Conservation (phyloP, 805 yeast species). For the Komagataella pastoris region DNA sequence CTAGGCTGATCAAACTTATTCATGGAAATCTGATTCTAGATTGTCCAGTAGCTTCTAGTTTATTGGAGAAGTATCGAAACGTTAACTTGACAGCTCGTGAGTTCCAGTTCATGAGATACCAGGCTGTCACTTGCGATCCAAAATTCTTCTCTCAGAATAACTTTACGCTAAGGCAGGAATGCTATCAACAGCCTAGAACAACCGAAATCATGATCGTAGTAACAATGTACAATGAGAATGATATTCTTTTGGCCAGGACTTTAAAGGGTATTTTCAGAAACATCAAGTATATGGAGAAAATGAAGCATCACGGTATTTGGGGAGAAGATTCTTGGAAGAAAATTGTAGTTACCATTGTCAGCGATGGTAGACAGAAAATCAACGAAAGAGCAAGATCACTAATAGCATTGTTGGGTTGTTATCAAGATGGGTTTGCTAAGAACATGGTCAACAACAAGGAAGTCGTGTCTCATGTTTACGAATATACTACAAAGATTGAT, state of each 20-base stretch:
- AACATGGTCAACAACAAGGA: constrained; percentile 72
- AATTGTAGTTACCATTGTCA: constrained; percentile 76
- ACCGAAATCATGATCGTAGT: constrained; percentile 81
- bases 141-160: constrained; percentile 43
- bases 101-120: constrained; percentile 80
- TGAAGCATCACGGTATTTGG: constrained; percentile 61
- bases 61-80: constrained; percentile 34
- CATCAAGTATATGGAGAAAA: constrained; percentile 58
- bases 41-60: constrained; percentile 72
- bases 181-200: constrained; percentile 63
- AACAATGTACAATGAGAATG: constrained; percentile 87
- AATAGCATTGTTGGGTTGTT: constrained; percentile 77
- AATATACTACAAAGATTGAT: constrained; percentile 86
- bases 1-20: constrained; percentile 35
- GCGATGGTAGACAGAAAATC: constrained; percentile 84
- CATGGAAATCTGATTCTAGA: constrained; percentile 77
- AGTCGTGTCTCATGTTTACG: constrained; percentile 83
- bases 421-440: constrained; percentile 93
- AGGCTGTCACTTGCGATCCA: constrained; percentile 92
- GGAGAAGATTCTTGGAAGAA: constrained; percentile 96
- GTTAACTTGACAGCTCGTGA: constrained; percentile 38
- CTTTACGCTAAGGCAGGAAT: constrained; percentile 74
- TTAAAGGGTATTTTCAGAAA: constrained; percentile 86
- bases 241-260: constrained; percentile 69
- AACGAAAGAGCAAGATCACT: constrained; percentile 69